A percentile compares a stretch with the other conserved stretches of the same genome.
These are phyloP conservation scores for Amoebophrya sp. DNA, from an alignment of 169 alveolate genomes.

Conservation along the genomic window DNA sequence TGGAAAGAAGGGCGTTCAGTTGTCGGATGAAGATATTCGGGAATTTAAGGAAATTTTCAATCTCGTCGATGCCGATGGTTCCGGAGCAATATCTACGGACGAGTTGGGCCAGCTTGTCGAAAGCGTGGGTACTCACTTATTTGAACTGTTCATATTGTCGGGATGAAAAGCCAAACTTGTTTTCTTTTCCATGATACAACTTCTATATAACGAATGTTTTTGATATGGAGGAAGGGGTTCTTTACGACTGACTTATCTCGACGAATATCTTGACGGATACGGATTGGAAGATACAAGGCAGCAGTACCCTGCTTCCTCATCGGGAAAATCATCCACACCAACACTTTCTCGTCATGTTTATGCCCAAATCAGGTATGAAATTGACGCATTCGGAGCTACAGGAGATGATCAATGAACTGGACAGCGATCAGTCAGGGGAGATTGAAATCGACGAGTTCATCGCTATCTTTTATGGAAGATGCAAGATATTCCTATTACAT, in stretches of 20 bases:
- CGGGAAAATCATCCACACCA: no score
- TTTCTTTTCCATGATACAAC: no score
- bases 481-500: no score
- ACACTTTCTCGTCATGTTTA: no score
- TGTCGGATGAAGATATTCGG: neutral
- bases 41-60: neutral
- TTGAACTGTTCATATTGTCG: no score
- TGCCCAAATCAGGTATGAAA: neutral
- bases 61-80: neutral
- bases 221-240: no score
- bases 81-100: slow-evolving; percentile 9
- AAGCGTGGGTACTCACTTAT: neutral
- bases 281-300: no score
- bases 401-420: slow-evolving; percentile 6
- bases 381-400: slow-evolving; percentile 6
- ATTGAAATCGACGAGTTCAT: slow-evolving; percentile 22
- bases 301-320: no score
- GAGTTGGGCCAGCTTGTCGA: neutral
- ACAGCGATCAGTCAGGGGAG: slow-evolving; percentile 6
- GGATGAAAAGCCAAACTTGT: no score
- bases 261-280: no score
- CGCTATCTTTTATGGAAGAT: neutral
- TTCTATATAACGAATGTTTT: no score
- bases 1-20: neutral
- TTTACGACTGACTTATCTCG: no score